Evolutionary conservation across 768 basidiomycete species (phyloP).

Genomic region (Rhodotorula sphaerocarpa): DNA sequence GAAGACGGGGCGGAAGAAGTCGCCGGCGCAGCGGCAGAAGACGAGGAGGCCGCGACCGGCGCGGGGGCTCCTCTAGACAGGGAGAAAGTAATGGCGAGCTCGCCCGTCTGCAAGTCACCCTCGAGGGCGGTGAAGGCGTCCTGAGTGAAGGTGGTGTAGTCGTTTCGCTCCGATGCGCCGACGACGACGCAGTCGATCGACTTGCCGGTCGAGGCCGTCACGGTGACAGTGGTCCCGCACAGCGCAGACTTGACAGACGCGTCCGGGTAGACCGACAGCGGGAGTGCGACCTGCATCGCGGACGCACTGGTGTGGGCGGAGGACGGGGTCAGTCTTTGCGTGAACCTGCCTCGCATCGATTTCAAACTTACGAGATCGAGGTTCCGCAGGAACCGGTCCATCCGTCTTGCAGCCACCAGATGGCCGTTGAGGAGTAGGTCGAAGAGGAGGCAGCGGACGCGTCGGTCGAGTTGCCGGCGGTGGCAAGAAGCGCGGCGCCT

Average conservation of each 20-base stretch:
- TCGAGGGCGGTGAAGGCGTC: conserved; percentile 24
- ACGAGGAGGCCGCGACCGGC: background rate
- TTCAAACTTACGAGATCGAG: background rate
- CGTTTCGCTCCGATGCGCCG: conserved; percentile 26
- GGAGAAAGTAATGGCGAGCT: conserved; percentile 22
- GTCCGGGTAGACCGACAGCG: conserved; percentile 23
- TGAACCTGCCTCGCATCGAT: background rate
- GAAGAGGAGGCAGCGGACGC: background rate
- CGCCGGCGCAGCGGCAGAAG: background rate
- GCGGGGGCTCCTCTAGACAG: background rate
- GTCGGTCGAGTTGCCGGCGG: background rate
- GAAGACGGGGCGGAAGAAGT: background rate
- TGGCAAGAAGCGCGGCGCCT: background rate
- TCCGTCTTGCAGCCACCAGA: conserved; percentile 21
- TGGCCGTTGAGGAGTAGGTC: conserved; percentile 21
- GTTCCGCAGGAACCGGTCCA: conserved; percentile 22
- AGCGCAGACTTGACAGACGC: conserved; percentile 6
- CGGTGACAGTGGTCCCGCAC: conserved; percentile 15
- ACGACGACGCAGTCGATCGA: conserved; percentile 16
- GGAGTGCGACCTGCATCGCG: conserved; percentile 16
- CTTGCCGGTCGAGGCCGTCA: conserved; percentile 13
- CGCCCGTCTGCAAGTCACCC: conserved; percentile 22
- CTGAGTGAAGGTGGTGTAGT: conserved; percentile 32
- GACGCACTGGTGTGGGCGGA: background rate
- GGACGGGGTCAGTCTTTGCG: background rate